Percentiles rank a stretch among this genome's conserved stretches.
Conservation (phyloP, 495 filamentous ascomycete genomes). For the Hyphodiscus hymeniophilus region DNA sequence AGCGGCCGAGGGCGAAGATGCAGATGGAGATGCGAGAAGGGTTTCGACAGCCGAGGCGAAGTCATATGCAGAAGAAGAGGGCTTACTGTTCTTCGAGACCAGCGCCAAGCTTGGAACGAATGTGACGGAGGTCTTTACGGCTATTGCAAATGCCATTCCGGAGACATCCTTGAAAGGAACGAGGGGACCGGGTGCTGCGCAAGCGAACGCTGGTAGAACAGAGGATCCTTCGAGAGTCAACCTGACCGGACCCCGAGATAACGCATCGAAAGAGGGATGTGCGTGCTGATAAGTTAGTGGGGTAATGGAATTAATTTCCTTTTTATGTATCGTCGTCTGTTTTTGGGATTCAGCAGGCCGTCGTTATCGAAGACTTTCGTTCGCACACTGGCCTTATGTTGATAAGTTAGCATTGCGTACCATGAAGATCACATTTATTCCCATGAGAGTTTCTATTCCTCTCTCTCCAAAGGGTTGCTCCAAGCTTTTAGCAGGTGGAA, state of each 20-base stretch:
- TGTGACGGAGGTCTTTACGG: constrained; percentile 92
- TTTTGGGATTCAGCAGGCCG: constrained; percentile 12
- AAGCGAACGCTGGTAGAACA: constrained; percentile 33
- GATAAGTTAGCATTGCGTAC: constrained; percentile 18
- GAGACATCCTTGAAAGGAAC: constrained; percentile 90
- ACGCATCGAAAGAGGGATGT: constrained; percentile 79
- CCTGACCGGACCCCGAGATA: constrained; percentile 49
- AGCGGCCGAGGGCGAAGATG: constrained; percentile 44
- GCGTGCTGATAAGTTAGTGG: constrained; percentile 53
- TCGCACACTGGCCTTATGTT: constrained; percentile 12
- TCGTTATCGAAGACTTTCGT: constrained; percentile 10
- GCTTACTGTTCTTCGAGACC: constrained; percentile 92
- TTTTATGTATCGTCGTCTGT: constrained; percentile 7
- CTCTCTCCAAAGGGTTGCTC: too few species aligned
- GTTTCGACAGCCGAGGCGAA: constrained; percentile 83
- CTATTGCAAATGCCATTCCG: constrained; percentile 95
- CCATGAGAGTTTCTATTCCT: too few species aligned
- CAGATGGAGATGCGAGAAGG: constrained; percentile 71
- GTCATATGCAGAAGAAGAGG: constrained; percentile 89
- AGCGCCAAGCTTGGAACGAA: constrained; percentile 93
- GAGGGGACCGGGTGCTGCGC: constrained; percentile 55
- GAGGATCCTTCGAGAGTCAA: constrained; percentile 64
- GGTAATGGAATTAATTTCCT: constrained; percentile 5
- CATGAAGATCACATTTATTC: constrained; percentile 1
- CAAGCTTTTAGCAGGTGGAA: too few species aligned